Evolutionary conservation across 2,329 filamentous ascomycete species (phyloP), one percentile per base, ranked within the genome.

Genomic region (Xylariaceae sp.): DNA sequence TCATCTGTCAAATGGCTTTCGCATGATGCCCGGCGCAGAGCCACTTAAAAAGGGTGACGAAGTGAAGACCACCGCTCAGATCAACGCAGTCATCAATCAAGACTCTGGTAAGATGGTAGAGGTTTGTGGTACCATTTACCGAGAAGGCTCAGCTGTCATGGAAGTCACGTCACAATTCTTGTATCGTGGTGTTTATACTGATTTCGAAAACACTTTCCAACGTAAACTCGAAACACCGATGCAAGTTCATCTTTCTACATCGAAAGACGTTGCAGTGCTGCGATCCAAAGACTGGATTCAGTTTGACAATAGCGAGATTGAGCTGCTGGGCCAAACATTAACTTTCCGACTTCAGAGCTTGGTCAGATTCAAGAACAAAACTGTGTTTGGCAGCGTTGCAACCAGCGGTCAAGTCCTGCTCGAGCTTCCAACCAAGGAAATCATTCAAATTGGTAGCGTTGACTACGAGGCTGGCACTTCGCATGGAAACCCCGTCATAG

Each of bases 41-140:
- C 93, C 94, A 13, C 77, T 99, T 57, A 95, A 96, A 82, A 96
- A 96, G 77, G 94, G 92, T 24, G 94, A 99, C 70, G 85, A 92
- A 58, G 84, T 99, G 16, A 87, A 91, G 58, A 97, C 94, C 3
- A 96, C 91, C 50, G 94, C 94, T 36, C 92, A 95, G 72, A 90
- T 99, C 77, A 97, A 99, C 66, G 92, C 94, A 13, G 92, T 99
- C 67, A 88, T 99, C 78, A 99, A 97, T 77, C 92, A 99, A 73
- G 92, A 96, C 11, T 92, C 94, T 55, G 94, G 94, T 41, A 99
- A 99, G 81, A 97, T 99, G 92, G 95, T 99, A 15, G 95, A 99
- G 75, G 93, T 99, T n/a, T 97, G 92, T 67, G 94, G 94, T 58
- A 99, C 94, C 5, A 96, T 99, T 67, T 88, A 83, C 48, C 88